These are phyloP conservation scores for Aeminium ludgeri DNA, from an alignment of 495 filamentous ascomycete genomes.

Conservation along the genomic window DNA sequence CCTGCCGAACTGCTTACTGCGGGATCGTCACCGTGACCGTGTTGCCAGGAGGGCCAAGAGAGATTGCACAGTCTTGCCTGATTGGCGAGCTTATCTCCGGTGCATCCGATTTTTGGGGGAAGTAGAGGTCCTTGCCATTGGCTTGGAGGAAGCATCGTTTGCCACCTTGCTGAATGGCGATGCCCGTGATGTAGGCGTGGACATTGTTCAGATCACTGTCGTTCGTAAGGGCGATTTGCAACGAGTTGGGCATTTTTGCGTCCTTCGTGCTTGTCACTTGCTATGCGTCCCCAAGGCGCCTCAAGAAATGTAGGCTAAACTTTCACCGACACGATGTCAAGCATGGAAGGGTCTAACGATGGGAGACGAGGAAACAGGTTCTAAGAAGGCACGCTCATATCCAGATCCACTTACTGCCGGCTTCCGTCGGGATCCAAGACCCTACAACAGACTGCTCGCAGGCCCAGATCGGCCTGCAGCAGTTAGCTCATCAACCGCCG, in stretches of 20 bases:
- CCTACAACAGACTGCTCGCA: no score
- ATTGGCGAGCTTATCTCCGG: constrained; percentile 30
- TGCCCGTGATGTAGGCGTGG: constrained; percentile 57
- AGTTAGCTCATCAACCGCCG: no score
- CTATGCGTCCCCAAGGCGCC: no score
- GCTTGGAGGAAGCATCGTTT: constrained; percentile 43
- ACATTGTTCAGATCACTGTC: constrained; percentile 41
- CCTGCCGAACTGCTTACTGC: constrained; percentile 20
- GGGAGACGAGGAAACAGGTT: no score
- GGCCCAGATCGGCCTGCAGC: no score
- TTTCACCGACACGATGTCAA: no score
- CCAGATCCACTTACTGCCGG: no score
- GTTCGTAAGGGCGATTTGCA: constrained; percentile 43
- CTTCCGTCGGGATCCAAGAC: no score
- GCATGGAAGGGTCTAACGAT: no score
- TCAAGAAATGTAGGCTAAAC: no score
- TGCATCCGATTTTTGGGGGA: constrained; percentile 30
- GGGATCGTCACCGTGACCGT: constrained; percentile 46
- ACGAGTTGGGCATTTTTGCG: constrained; percentile 15
- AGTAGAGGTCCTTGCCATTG: constrained; percentile 41
- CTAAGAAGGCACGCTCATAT: no score
- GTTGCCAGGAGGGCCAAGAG: constrained; percentile 41
- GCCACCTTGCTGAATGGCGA: constrained; percentile 43
- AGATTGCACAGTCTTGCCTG: constrained; percentile 40
- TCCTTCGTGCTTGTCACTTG: not conserved